Evolutionary conservation across 2,329 filamentous ascomycete species (phyloP).

Genomic region (Fusarium annulatum): DNA sequence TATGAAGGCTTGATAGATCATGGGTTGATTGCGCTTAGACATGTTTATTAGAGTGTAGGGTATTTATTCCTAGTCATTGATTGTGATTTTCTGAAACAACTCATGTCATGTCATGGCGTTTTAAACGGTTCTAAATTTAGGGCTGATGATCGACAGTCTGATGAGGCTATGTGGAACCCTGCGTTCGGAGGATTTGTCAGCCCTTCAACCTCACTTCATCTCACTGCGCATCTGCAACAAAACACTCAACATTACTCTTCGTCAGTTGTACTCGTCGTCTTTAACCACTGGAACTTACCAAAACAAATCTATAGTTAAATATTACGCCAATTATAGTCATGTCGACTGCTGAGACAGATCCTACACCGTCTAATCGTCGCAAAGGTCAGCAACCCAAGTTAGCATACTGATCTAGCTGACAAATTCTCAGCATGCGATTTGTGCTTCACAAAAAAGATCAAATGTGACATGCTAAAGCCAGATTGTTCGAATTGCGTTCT

Average conservation of each 20-base stretch:
- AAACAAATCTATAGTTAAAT: accelerated
- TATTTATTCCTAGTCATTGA: not conserved
- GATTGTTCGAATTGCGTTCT: slow-evolving; percentile 57
- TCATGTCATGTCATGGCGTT: not conserved
- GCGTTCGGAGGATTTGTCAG: slow-evolving; percentile 34
- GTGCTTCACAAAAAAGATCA: slow-evolving; percentile 60
- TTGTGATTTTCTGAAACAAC: not conserved
- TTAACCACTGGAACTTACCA: accelerated
- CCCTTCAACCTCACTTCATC: not conserved
- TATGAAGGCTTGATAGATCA: not conserved
- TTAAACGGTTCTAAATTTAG: not conserved
- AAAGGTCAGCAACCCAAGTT: slow-evolving; percentile 39
- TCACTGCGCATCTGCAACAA: not conserved
- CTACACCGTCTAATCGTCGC: slow-evolving; percentile 34
- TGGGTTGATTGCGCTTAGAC: not conserved
- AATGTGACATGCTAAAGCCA: slow-evolving; percentile 58
- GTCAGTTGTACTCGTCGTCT: accelerated
- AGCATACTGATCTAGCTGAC: too few species aligned
- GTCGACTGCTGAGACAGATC: slow-evolving; percentile 22
- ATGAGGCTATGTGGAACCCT: not conserved
- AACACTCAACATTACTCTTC: not conserved
- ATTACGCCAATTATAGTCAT: not conserved
- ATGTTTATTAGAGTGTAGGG: not conserved
- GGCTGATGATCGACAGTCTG: not conserved
- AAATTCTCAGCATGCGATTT: slow-evolving; percentile 53